Conservation (phyloP, 1,284 basidiomycete species). For the Irpex sp. region DNA sequence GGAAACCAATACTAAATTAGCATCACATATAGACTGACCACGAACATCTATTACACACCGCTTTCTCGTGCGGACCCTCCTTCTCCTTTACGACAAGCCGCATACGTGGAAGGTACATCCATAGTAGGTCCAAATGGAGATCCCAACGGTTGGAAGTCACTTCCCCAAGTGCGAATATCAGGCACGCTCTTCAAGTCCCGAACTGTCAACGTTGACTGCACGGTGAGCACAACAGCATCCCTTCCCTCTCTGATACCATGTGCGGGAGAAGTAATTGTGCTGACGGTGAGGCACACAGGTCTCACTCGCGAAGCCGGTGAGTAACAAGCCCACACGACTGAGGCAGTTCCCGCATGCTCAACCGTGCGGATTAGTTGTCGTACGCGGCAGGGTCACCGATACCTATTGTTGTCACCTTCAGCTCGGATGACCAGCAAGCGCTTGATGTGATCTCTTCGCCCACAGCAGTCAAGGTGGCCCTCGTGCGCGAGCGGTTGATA, state of each 20-base stretch:
- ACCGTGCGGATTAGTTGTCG: conserved; percentile 33
- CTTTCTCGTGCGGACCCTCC: conserved; percentile 28
- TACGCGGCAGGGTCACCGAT: conserved; percentile 48
- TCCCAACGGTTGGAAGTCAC: conserved; percentile 33
- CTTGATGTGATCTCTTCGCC: conserved; percentile 46
- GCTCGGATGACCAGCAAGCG: conserved; percentile 41
- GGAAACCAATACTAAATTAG: conserved; percentile 1
- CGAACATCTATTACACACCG: conserved; percentile 32
- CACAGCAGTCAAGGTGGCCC: conserved; percentile 28
- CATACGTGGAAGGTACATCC: conserved; percentile 27
- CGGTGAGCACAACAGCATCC: conserved; percentile 31
- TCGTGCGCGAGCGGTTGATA: conserved; percentile 36
- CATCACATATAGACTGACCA: conserved; percentile 17
- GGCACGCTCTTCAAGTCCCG: conserved; percentile 29
- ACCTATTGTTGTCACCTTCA: conserved; percentile 44
- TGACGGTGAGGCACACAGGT: conserved; percentile 31
- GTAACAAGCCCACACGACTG: conserved; percentile 13
- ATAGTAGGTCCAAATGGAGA: conserved; percentile 30
- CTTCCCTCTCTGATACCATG: neutral
- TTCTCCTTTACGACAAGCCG: conserved; percentile 27
- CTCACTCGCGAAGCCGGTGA: conserved; percentile 52
- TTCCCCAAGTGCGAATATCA: conserved; percentile 23
- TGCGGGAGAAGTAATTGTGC: neutral
- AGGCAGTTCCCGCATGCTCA: neutral
- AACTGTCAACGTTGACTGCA: conserved; percentile 33